Evolutionary conservation across 352 stramenopile genomes (phyloP).

Genomic region (Saprolegnia parasitica): DNA sequence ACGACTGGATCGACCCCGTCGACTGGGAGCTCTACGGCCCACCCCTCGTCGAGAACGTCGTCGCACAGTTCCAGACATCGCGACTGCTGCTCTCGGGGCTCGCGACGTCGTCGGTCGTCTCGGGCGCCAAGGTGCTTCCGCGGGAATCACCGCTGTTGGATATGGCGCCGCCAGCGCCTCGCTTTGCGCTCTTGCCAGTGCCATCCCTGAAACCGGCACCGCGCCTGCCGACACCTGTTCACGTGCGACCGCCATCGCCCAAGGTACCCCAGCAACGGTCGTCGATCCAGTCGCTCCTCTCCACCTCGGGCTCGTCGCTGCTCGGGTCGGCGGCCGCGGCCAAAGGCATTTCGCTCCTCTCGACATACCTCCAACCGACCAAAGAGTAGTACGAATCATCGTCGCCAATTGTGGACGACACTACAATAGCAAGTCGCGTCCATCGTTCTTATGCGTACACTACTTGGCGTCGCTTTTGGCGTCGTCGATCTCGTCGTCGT

Average conservation of each 20-base stretch:
- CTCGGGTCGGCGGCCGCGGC: conserved; percentile 51
- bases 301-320: conserved; percentile 47
- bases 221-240: conserved; percentile 39
- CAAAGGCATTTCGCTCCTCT: conserved; percentile 80
- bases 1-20: conserved; percentile 79
- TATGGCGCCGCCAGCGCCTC: conserved; percentile 66
- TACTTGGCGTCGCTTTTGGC: conserved; percentile 10
- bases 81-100: conserved; percentile 81
- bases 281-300: conserved; percentile 36
- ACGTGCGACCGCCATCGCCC: conserved; percentile 18
- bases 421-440: background rate
- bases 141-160: conserved; percentile 66
- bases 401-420: background rate
- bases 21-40: conserved; percentile 87
- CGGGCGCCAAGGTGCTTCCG: conserved; percentile 23
- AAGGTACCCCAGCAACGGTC: conserved; percentile 15
- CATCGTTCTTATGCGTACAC: background rate
- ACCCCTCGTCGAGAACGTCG: conserved; percentile 80
- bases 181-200: conserved; percentile 70
- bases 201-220: conserved; percentile 33
- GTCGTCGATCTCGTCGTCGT: conserved; percentile 13
- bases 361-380: conserved; percentile 55
- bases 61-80: conserved; percentile 80
- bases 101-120: conserved; percentile 78
- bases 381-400: conserved; percentile 40